Conservation (phyloP, 805 yeast genomes). For the Yarrowia divulgata region DNA sequence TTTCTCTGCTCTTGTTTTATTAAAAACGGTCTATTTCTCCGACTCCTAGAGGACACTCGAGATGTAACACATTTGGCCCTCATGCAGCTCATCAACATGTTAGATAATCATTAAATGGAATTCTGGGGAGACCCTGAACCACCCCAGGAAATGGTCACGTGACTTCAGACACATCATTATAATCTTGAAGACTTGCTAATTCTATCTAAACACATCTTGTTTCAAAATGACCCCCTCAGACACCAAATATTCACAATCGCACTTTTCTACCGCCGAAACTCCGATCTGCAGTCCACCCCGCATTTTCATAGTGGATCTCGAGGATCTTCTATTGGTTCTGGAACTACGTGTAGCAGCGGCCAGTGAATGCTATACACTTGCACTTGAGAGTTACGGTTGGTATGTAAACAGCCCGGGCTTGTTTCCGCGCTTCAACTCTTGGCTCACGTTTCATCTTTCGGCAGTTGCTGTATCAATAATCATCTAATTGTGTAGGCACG, state of each 20-base stretch:
- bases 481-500: background rate
- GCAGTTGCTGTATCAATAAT: background rate
- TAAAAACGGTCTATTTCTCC: background rate
- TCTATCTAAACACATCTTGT: background rate
- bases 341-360: no score
- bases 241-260: background rate
- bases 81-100: slow-evolving; percentile 13
- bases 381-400: no score
- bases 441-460: background rate
- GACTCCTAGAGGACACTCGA: background rate
- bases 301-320: background rate
- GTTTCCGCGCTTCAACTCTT: no score
- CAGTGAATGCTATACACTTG: no score
- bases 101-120: slow-evolving; percentile 20
- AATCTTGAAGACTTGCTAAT: background rate
- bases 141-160: background rate
- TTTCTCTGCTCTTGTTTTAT: background rate
- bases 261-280: slow-evolving; percentile 1
- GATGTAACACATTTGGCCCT: background rate
- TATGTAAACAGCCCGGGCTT: no score
- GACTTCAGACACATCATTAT: background rate
- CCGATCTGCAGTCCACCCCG: slow-evolving; percentile 29
- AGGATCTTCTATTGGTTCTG: no score
- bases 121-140: no score
- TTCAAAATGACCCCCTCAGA: background rate